Base-by-base conservation (phyloP, 1,284 basidiomycete genomes). In the Papiliotrema flavescens region DNA sequence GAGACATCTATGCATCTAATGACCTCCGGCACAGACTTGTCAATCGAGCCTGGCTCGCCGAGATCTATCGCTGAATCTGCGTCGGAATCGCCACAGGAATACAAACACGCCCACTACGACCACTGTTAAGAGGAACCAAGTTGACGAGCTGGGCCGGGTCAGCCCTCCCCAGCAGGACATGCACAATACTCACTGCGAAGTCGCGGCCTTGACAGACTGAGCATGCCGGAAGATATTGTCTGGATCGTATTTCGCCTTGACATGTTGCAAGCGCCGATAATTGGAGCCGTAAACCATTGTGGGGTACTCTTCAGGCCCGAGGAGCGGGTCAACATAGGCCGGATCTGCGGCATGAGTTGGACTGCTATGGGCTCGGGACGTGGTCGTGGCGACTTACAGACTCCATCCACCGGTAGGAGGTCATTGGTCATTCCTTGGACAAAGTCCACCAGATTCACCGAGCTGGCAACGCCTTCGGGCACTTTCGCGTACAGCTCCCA, bases 401-500 rank as follows among this genome's bases (percentile, higher is more conserved):
- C 53, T 11, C 57, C 57, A 36, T 57, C 44, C 20, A 48, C 47
- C 23, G 26, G 24, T 2, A 37, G 24, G 2, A 62, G 42, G 32
- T 55, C 51, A 17, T 32, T 23, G 14, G 47, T 49, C 55, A 62
- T 57, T n/a, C 48, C 32, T n/a, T 50, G 41, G 7, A 62, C 61
- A 17, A 59, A 36, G 15, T 44, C 37, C 23, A 59, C 52, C 39
- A 56, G n/a, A 44, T 57, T 49, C 20, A 48, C 45, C 28, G 40
- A 39, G 32, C 43, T 23, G 5, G 17, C 32, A 22, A 8, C 34
- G 15, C 20, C 15, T 39, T 46, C 44, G 19, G 26, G 48, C 9
- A 23, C 23, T 49, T 57, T 60, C 14, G 61, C 61, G 39, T 62
- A 60, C n/a, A 59, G 15, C 45, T 62, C 61, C 55, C 55, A 57